These are phyloP conservation scores for Primulina tabacum DNA, from an alignment of 257 asterid genomes.

Conservation along the genomic window DNA sequence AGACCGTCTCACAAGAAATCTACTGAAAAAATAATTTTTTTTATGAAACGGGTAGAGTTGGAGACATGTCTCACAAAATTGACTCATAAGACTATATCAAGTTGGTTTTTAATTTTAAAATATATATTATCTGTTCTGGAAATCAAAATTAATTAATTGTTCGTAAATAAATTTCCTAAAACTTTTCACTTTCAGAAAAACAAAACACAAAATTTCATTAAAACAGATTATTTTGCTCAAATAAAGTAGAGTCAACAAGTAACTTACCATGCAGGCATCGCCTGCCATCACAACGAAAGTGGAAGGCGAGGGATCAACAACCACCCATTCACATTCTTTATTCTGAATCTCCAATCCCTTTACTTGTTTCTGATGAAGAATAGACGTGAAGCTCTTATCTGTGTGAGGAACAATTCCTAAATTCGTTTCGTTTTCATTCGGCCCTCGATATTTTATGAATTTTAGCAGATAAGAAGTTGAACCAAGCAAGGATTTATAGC, in stretches of 20 bases:
- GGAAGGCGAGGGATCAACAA: constrained; percentile 35
- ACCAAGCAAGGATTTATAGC: constrained; percentile 24
- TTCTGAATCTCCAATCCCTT: constrained; percentile 36
- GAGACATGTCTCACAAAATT: no score
- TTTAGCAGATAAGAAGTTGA: constrained; percentile 36
- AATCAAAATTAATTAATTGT: no score
- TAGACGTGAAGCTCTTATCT: constrained; percentile 45
- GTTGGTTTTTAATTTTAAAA: no score
- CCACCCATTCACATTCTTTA: constrained; percentile 37
- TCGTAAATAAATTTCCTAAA: no score
- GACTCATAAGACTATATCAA: no score
- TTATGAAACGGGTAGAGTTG: no score
- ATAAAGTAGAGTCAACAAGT: neutral
- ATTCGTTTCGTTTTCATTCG: constrained; percentile 21
- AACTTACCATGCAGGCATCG: constrained; percentile 40
- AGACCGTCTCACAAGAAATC: no score
- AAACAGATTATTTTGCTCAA: no score
- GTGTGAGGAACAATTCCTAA: constrained; percentile 46
- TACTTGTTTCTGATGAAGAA: constrained; percentile 37
- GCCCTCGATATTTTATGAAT: constrained; percentile 36
- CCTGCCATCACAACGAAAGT: constrained; percentile 48
- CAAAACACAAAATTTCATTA: neutral
- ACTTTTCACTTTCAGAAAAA: no score
- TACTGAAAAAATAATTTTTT: no score
- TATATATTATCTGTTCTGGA: no score